Evolutionary conservation across 169 alveolate species (phyloP).

Genomic region (Plasmodium adleri): DNA sequence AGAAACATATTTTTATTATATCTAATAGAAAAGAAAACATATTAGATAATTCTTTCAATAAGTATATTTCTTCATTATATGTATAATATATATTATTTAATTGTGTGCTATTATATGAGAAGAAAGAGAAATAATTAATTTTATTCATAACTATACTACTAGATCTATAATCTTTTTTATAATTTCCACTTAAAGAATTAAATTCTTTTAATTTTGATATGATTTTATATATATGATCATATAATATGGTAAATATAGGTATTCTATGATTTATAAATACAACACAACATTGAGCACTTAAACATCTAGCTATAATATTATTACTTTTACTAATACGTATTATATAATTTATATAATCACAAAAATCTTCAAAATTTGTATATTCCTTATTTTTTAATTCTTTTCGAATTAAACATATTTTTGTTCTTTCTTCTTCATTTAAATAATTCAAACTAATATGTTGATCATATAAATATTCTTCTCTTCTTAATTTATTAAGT

Average conservation of each 20-base stretch:
- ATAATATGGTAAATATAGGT: slow-evolving; percentile 66
- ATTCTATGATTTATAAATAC: slow-evolving; percentile 66
- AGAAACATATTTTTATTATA: slow-evolving; percentile 46
- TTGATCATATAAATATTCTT: slow-evolving; percentile 49
- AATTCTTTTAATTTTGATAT: slow-evolving; percentile 20
- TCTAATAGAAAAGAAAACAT: slow-evolving; percentile 44
- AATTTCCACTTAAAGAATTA: neutral
- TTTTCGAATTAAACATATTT: slow-evolving; percentile 36
- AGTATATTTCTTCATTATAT: slow-evolving; percentile 61
- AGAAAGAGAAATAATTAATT: slow-evolving; percentile 62
- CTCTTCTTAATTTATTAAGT: slow-evolving; percentile 16
- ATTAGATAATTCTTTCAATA: slow-evolving; percentile 36
- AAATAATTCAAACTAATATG: slow-evolving; percentile 39
- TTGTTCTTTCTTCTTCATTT: slow-evolving; percentile 55
- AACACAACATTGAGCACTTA: slow-evolving; percentile 74
- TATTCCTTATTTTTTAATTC: slow-evolving; percentile 71
- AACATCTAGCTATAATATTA: slow-evolving; percentile 42
- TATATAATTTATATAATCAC: slow-evolving; percentile 72
- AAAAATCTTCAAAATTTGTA: slow-evolving; percentile 62
- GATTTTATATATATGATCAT: slow-evolving; percentile 28
- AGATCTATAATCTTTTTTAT: slow-evolving; percentile 8
- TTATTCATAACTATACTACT: slow-evolving; percentile 66
- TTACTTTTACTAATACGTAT: slow-evolving; percentile 70
- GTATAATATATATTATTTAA: slow-evolving; percentile 46
- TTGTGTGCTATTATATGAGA: slow-evolving; percentile 47